Evolutionary conservation across 148 eudicot genomes (phyloP), one percentile per base, ranked within the genome.

Genomic region (Beta vulgaris): DNA sequence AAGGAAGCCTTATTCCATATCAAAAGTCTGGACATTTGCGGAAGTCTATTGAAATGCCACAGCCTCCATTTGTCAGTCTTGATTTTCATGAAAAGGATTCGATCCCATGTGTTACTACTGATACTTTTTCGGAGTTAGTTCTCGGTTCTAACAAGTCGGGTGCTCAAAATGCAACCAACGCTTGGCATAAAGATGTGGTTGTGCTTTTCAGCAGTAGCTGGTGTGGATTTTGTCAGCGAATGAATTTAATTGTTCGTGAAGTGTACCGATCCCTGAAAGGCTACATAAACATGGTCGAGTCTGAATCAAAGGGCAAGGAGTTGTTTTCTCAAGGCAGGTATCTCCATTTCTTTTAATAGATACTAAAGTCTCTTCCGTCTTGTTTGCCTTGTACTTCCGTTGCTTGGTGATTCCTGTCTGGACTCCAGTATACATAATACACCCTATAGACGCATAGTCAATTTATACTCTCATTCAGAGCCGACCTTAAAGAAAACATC

Each of bases 161-260:
- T 86, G 69, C 61, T 57, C 67, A 73, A 73, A 77, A 78, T 81
- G 60, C 78, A 64, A 79, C 77, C 35, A 65, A 80, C 77, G 77
- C 85, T 40, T 85, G 82, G 83, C 83, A 87, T 75, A 87, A 82
- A 77, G 93, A 91, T 64, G 89, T 88, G 13, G 53, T 91, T 80
- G 98, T 93, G 73, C 90, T 93, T 78, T 90, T 93, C 77, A 88
- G 90, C 86, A 86, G 79, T 77, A 84, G 82, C 63, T 93, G 95
- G 95, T 93, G 98, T 83, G 98, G 95, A 58, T 90, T 91, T 80
- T 93, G 98, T 84, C 97, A 88, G 76, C 88, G 97, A 81, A 91
- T 86, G 91, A 95, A 93, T 76, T 79, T 93, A 53, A 84, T 90
- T 75, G 85, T 91, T 72, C 90, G 93, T 77, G 98, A 93, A 90